Conservation (phyloP, 1,284 basidiomycete genomes). For the Austropuccinia psidii region DNA sequence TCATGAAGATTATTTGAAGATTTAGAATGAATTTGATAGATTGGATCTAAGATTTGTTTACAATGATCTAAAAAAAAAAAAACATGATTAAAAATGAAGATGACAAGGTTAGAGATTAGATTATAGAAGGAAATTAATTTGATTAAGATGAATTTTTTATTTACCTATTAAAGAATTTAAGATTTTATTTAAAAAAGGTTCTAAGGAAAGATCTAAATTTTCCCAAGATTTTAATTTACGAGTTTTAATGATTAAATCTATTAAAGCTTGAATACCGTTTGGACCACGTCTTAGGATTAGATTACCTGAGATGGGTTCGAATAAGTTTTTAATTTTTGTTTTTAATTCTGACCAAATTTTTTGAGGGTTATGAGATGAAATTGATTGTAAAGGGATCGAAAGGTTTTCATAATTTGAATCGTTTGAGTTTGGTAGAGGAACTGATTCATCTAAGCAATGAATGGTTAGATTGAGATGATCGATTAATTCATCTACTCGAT, state of each 20-base stretch:
- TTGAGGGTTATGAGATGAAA: neutral
- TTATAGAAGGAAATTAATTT: too few species aligned
- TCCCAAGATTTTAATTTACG: neutral
- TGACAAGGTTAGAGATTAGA: too few species aligned
- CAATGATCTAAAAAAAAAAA: too few species aligned
- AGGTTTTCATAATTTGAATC: neutral
- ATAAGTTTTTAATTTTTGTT: too few species aligned
- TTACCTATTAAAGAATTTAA: conserved; percentile 1
- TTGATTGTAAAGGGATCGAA: neutral
- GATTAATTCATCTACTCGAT: neutral
- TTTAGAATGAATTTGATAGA: too few species aligned
- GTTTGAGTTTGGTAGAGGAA: neutral
- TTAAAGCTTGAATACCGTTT: neutral
- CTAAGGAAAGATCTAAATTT: neutral
- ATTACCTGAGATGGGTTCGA: too few species aligned
- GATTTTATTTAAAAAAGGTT: conserved; percentile 10
- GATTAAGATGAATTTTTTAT: too few species aligned
- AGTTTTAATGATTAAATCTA: neutral
- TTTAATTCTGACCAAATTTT: too few species aligned
- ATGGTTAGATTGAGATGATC: conserved; percentile 21
- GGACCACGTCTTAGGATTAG: conserved; percentile 15
- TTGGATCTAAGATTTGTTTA: too few species aligned
- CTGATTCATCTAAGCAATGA: conserved; percentile 20
- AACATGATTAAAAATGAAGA: too few species aligned
- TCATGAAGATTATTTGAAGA: too few species aligned